A percentile compares a stretch with the other conserved stretches of the same genome.
phyloP scores from a whole-genome alignment of 2,329 filamentous ascomycete genomes.

The Ceratocystis eucalypticola region DNA sequence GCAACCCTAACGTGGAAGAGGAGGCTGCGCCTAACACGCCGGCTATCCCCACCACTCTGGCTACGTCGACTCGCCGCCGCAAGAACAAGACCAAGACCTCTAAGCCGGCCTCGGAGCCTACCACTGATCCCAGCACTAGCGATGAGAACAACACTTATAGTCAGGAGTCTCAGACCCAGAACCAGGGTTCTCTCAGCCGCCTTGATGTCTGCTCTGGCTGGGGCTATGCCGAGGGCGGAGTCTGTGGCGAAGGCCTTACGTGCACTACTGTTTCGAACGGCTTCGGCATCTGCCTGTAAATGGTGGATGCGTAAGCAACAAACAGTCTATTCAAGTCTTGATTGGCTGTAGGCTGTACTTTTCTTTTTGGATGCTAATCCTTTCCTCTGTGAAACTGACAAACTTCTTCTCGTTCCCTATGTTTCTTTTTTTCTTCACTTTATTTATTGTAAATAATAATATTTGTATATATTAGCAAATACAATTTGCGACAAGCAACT shows the following conservation, averaged over 20 bases:
- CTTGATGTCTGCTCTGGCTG: neutral
- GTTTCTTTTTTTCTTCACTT: neutral
- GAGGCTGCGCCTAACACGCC: neutral
- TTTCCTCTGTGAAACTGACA: neutral
- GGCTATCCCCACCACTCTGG: slow-evolving; percentile 1
- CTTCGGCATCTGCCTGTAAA: slow-evolving; percentile 7
- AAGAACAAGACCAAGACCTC: neutral
- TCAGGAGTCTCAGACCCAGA: neutral
- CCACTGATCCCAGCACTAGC: neutral
- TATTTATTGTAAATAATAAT: neutral
- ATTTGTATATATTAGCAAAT: neutral
- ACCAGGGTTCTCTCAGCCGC: neutral
- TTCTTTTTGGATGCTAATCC: neutral
- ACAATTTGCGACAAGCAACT: neutral
- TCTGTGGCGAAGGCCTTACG: neutral
- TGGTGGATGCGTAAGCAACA: neutral
- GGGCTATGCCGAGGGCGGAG: neutral
- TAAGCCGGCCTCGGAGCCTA: neutral
- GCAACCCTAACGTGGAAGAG: neutral
- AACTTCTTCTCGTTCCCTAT: neutral
- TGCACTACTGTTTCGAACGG: neutral
- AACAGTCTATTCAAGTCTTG: neutral
- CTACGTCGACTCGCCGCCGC: neutral
- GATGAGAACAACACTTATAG: neutral
- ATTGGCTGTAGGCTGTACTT: neutral